Percentiles rank a stretch among this genome's conserved stretches.
These are phyloP conservation scores for Candolleomyces eurysporus DNA, from an alignment of 768 basidiomycete genomes.

Conservation along the genomic window DNA sequence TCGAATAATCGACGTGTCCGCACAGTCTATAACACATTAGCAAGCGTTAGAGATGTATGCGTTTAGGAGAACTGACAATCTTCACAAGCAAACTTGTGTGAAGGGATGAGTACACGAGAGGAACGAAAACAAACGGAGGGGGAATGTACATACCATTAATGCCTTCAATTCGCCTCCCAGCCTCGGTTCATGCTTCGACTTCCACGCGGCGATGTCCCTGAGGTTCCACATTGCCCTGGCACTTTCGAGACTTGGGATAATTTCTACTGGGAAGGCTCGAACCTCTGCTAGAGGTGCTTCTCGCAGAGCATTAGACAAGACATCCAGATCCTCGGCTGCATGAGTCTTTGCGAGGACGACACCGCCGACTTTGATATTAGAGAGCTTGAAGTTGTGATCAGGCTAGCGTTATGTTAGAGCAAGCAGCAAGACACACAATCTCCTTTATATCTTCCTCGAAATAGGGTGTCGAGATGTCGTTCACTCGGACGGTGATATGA, in stretches of 20 bases:
- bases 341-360: slow-evolving; percentile 88
- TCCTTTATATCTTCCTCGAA: slow-evolving; percentile 63
- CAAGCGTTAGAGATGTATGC: not conserved
- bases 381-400: slow-evolving; percentile 22
- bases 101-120: not conserved
- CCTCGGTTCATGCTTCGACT: slow-evolving; percentile 43
- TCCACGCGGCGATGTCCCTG: slow-evolving; percentile 70
- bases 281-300: slow-evolving; percentile 25
- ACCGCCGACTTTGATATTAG: slow-evolving; percentile 46
- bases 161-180: slow-evolving; percentile 58
- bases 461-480: slow-evolving; percentile 62
- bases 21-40: slow-evolving; percentile 61
- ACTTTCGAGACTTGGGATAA: slow-evolving; percentile 86
- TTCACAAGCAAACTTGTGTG: slow-evolving; percentile 86
- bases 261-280: slow-evolving; percentile 38
- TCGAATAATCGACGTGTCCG: slow-evolving; percentile 80
- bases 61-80: slow-evolving; percentile 61
- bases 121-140: not conserved
- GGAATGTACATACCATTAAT: slow-evolving; percentile 53
- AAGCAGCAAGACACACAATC: slow-evolving; percentile 40
- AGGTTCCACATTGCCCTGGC: slow-evolving; percentile 69
- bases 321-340: slow-evolving; percentile 60
- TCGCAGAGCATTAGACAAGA: slow-evolving; percentile 51
- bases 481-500: slow-evolving; percentile 66
- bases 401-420: not conserved